Conservation (phyloP, 352 stramenopile genomes). For the Pythium aquatile region DNA sequence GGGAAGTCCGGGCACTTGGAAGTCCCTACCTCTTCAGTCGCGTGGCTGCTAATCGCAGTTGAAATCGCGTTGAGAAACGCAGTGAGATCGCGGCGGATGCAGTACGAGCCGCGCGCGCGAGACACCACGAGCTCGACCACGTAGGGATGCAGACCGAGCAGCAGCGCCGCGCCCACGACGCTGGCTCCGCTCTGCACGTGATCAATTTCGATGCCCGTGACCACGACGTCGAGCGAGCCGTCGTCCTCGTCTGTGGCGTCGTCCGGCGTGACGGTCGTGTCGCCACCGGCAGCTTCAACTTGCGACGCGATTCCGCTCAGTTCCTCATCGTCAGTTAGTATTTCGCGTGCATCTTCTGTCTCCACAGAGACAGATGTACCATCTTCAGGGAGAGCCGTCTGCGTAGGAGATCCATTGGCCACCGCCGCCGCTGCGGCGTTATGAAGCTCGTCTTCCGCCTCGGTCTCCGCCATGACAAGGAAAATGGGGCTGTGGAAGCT, state of each 20-base stretch:
- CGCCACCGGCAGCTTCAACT: slow-evolving; percentile 21
- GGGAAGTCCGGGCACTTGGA: slow-evolving; percentile 46
- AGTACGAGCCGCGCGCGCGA: slow-evolving; percentile 48
- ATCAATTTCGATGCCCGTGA: slow-evolving; percentile 56
- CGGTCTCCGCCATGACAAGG: not conserved
- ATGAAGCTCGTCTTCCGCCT: not conserved
- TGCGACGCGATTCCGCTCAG: not conserved
- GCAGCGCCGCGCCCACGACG: slow-evolving; percentile 28
- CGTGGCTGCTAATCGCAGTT: not conserved
- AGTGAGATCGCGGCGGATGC: slow-evolving; percentile 43
- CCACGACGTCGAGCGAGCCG: slow-evolving; percentile 54
- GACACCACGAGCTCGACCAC: slow-evolving; percentile 67
- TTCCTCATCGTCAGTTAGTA: not conserved
- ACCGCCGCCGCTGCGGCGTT: not conserved
- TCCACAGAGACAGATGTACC: not conserved
- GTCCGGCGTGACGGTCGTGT: slow-evolving; percentile 8
- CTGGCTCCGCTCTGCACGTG: slow-evolving; percentile 17
- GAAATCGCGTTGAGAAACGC: slow-evolving; percentile 42
- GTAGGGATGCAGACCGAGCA: slow-evolving; percentile 32
- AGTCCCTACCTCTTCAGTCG: not conserved
- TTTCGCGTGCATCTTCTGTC: not conserved
- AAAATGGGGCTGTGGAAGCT: too few species aligned
- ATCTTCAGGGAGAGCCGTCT: not conserved
- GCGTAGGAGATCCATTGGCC: not conserved
- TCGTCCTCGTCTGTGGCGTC: slow-evolving; percentile 26